Percentiles rank a stretch among this genome's conserved stretches.
These are phyloP conservation scores for Pythium myriotylum DNA, from an alignment of 352 stramenopile species.

Conservation along the genomic window DNA sequence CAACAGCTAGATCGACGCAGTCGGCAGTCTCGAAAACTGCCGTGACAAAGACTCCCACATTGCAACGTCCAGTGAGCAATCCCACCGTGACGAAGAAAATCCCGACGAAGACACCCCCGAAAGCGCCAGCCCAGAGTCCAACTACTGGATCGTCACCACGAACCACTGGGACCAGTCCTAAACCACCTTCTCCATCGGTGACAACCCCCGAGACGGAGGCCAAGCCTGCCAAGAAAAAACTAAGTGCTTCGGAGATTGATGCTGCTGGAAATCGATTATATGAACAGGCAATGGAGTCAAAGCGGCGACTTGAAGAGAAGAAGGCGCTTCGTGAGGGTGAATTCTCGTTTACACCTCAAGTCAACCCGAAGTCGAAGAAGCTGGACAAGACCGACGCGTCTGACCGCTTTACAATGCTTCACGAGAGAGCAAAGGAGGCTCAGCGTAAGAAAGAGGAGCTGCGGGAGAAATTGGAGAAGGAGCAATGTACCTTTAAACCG, in stretches of 20 bases:
- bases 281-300: constrained; percentile 57
- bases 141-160: constrained; percentile 6
- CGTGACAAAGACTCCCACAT: constrained; percentile 8
- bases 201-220: constrained; percentile 3
- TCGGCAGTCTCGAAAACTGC: constrained; percentile 18
- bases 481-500: constrained; percentile 66
- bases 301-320: constrained; percentile 54
- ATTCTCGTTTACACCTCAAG: constrained; percentile 61
- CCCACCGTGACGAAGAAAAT: neutral
- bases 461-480: constrained; percentile 51
- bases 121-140: constrained; percentile 5
- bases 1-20: neutral
- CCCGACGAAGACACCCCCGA: constrained; percentile 31
- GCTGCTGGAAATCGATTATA: constrained; percentile 66
- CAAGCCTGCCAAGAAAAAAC: constrained; percentile 43
- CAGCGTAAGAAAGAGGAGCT: constrained; percentile 58
- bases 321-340: constrained; percentile 54
- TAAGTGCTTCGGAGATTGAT: constrained; percentile 54
- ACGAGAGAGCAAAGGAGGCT: constrained; percentile 58
- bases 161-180: constrained; percentile 8
- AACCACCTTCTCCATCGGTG: neutral
- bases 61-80: constrained; percentile 25
- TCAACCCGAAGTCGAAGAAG: constrained; percentile 56
- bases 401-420: constrained; percentile 47
- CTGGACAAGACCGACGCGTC: constrained; percentile 32